Base-by-base conservation (phyloP, 768 basidiomycete genomes). In the Sporobolomyces pararoseus region DNA sequence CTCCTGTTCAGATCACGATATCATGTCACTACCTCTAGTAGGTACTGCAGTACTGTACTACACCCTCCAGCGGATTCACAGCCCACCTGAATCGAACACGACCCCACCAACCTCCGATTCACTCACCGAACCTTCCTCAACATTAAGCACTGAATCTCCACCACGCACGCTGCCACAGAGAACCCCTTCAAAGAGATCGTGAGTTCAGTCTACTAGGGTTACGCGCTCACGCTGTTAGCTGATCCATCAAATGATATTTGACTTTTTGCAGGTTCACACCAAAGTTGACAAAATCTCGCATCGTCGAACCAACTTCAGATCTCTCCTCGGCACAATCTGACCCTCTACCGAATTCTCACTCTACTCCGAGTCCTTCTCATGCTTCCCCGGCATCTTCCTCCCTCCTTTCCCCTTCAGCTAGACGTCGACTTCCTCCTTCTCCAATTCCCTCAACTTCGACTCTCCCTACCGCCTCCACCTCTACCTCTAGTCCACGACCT, bases 11-110 rank as follows among this genome's bases (percentile, higher is more conserved):
- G 21, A 14, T 47, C 46, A 23, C 10, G 17, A 10, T 17, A 9
- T 9, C 13, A 63, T 63, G 62, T 23, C 49, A 4, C 35, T 63
- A 23, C 62, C 62, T 17, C 62, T 63, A 34, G 50, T 63, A 12
- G 50, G 62, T 21, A 63, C 62, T 10, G 35, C 34, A n/a, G 34
- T 52, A 44, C 51, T 63, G 9, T 52, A 52, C 62, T 52, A 39
- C n/a, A 34, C 59, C 2, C 32, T 61, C 27, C 44, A 61, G 46
- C 44, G 59, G 21, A 25, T 47, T 21, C 46, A 50, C 29, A 4
- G 10, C 3, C 29, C 27, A 12, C 27, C 42, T n/a, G n/a, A n/a
- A n/a, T n/a, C n/a, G n/a, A n/a, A n/a, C n/a, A n/a, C n/a, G n/a
- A n/a, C 31, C 32, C 14, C 42, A 19, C 35, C 7, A 23, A 7